Conservation (phyloP, 768 basidiomycete species). For the Austroboletus eburneus region DNA sequence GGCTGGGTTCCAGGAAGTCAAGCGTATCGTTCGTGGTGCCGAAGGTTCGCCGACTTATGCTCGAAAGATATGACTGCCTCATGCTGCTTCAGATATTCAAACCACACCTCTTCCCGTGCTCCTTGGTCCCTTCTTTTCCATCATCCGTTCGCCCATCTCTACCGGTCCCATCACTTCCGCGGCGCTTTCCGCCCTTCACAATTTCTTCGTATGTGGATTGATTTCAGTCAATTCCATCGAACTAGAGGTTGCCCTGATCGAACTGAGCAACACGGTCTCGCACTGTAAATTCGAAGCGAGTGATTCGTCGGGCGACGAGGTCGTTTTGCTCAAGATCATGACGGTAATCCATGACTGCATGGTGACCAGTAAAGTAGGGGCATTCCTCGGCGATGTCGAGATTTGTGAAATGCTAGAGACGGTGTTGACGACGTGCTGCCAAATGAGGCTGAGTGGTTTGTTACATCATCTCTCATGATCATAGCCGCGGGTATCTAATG, state of each 20-base stretch:
- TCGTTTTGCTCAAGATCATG: conserved; percentile 89
- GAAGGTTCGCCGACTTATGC: conserved; percentile 44
- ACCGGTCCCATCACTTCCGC: conserved; percentile 98
- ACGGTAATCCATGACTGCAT: conserved; percentile 83
- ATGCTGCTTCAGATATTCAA: conserved; percentile 50
- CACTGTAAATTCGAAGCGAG: conserved; percentile 98
- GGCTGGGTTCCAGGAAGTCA: conserved; percentile 84
- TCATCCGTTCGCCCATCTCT: conserved; percentile 90
- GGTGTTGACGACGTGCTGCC: conserved; percentile 93
- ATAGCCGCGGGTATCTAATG: conserved; percentile 11
- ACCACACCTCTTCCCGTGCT: conserved; percentile 56
- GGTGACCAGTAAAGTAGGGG: conserved; percentile 58
- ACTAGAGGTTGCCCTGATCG: conserved; percentile 66
- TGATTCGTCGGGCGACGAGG: conserved; percentile 96
- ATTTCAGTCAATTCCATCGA: conserved; percentile 53
- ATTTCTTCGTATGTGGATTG: conserved; percentile 77
- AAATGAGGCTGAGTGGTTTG: conserved; percentile 93
- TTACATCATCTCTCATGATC: conserved; percentile 13
- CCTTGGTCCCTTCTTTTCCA: conserved; percentile 85
- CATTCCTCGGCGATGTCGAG: conserved; percentile 83
- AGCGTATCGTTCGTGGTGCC: conserved; percentile 64
- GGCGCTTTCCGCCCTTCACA: conserved; percentile 83
- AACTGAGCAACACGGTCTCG: conserved; percentile 84
- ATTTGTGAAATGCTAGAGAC: conserved; percentile 99
- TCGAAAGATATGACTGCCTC: conserved; percentile 12